phyloP scores from a whole-genome alignment of 371 early-diverging fungal species.

The Rozella allomycis region DNA sequence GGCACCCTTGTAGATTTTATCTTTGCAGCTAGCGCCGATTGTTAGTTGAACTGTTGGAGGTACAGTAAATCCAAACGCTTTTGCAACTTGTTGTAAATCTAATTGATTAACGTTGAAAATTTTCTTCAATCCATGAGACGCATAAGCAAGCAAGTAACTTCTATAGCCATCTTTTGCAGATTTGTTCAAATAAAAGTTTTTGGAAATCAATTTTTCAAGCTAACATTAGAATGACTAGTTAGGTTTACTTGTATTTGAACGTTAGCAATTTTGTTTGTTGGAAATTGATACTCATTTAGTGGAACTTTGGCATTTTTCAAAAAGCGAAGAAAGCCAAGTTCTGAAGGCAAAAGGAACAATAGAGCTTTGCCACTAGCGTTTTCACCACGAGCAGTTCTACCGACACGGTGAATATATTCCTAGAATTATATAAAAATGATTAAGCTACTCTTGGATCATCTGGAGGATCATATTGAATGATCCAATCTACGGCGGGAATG shows the following conservation, averaged over 20 bases:
- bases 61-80: slow-evolving; percentile 84
- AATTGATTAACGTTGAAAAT: slow-evolving; percentile 80
- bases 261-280: slow-evolving; percentile 73
- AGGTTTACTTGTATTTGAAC: slow-evolving; percentile 39
- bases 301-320: slow-evolving; percentile 92
- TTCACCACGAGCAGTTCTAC: slow-evolving; percentile 92
- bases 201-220: slow-evolving; percentile 81
- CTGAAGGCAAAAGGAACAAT: slow-evolving; percentile 79
- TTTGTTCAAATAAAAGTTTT: slow-evolving; percentile 94
- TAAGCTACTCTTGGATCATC: slow-evolving; percentile 51
- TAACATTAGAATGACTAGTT: slow-evolving; percentile 12
- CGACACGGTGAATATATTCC: slow-evolving; percentile 96
- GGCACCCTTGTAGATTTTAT: too few species aligned
- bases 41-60: slow-evolving; percentile 86
- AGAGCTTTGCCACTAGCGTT: slow-evolving; percentile 62
- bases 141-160: slow-evolving; percentile 91
- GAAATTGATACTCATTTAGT: slow-evolving; percentile 94
- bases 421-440: slow-evolving; percentile 2
- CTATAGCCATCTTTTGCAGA: slow-evolving; percentile 95
- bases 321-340: slow-evolving; percentile 84
- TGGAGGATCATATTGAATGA: slow-evolving; percentile 96
- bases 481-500: slow-evolving; percentile 92
- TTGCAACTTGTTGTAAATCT: slow-evolving; percentile 76
- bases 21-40: slow-evolving; percentile 25
- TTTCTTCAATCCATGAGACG: slow-evolving; percentile 80